Evolutionary conservation across 352 stramenopile genomes (phyloP).

Genomic region (Elongisporangium prolatum): DNA sequence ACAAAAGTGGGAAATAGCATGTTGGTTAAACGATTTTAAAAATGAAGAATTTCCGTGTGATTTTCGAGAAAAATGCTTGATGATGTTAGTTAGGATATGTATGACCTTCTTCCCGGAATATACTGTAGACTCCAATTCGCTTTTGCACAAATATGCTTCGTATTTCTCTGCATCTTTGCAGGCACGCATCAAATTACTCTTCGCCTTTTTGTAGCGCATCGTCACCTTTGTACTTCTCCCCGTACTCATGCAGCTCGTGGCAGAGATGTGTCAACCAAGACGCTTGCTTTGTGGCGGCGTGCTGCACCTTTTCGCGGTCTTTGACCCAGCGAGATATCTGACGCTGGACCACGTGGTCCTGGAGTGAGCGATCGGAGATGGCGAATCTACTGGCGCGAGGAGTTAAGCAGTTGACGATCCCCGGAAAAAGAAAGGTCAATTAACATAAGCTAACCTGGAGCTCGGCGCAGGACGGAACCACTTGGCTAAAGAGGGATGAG

Average conservation of each 20-base stretch:
- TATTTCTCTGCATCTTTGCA: too few species aligned
- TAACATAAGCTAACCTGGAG: neutral
- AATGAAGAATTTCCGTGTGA: too few species aligned
- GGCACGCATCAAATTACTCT: too few species aligned
- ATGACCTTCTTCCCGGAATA: too few species aligned
- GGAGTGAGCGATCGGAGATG: neutral
- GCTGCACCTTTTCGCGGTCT: constrained; percentile 52
- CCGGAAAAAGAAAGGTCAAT: neutral
- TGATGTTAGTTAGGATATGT: too few species aligned
- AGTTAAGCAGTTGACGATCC: neutral
- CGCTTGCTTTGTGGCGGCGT: constrained; percentile 51
- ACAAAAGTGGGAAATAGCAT: too few species aligned
- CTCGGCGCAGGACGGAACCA: neutral
- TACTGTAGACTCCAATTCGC: too few species aligned
- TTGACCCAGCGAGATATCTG: constrained; percentile 56
- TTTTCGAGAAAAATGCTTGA: too few species aligned
- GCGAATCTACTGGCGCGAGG: neutral
- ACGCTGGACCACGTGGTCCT: constrained; percentile 27
- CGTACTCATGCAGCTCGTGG: constrained; percentile 59
- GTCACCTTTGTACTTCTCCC: constrained; percentile 30
- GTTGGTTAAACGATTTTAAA: too few species aligned
- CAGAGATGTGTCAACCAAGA: constrained; percentile 60
- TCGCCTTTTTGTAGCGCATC: constrained; percentile 11
- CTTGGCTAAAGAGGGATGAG: neutral
- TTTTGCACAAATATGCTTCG: too few species aligned